Conservation (phyloP, 2,329 filamentous ascomycete genomes). For the Cladophialophora yegresii region DNA sequence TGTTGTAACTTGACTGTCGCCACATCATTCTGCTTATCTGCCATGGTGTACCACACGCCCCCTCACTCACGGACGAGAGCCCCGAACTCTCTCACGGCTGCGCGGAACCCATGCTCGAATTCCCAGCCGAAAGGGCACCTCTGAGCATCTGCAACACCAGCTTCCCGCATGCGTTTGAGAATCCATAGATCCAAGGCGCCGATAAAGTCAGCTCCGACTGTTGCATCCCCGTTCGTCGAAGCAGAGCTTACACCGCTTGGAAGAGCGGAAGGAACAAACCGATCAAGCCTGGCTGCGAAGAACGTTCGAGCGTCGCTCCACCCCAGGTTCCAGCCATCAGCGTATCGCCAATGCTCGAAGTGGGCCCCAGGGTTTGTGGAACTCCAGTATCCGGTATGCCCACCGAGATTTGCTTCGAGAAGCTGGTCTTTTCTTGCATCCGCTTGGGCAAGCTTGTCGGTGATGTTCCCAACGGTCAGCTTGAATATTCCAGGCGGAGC, state of each 20-base stretch:
- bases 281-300: constrained; percentile 48
- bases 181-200: constrained; percentile 62
- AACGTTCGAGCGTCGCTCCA: constrained; percentile 58
- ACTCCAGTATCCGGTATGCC: constrained; percentile 57
- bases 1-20: not conserved
- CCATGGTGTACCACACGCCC: not conserved
- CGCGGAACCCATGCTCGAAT: constrained; percentile 47
- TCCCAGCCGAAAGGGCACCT: constrained; percentile 41
- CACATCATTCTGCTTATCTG: not conserved
- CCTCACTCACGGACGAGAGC: not conserved
- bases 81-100: constrained; percentile 41
- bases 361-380: constrained; percentile 47
- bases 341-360: constrained; percentile 58
- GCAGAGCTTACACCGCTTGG: constrained; percentile 33
- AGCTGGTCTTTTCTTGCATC: constrained; percentile 44
- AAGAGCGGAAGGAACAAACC: constrained; percentile 36
- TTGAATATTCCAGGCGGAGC: constrained; percentile 45
- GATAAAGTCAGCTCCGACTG: constrained; percentile 52
- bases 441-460: constrained; percentile 44
- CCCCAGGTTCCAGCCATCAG: constrained; percentile 58
- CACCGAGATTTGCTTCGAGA: constrained; percentile 43
- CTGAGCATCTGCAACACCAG: constrained; percentile 48
- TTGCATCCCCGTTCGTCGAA: not conserved
- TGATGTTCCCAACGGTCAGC: constrained; percentile 44
- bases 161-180: constrained; percentile 57